These are phyloP conservation scores for Entonaema liquescens DNA, from an alignment of 495 filamentous ascomycete genomes.

Conservation along the genomic window DNA sequence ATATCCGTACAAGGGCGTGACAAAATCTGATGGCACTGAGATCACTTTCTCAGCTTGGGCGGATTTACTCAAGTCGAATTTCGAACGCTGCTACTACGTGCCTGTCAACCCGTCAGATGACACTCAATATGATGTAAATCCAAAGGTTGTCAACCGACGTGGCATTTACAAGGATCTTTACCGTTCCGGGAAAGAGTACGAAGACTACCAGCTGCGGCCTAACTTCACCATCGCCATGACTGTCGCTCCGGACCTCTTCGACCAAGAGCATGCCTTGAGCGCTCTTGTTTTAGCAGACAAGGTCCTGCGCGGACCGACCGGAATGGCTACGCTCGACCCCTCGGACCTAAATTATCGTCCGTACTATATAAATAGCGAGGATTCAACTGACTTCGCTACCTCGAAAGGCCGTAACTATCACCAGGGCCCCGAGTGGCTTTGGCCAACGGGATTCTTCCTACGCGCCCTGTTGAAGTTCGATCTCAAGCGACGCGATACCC, in stretches of 20 bases:
- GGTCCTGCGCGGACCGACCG: slow-evolving; percentile 82
- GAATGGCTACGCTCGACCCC: slow-evolving; percentile 96
- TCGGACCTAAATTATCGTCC: slow-evolving; percentile 90
- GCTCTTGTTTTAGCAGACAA: slow-evolving; percentile 82
- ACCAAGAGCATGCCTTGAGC: slow-evolving; percentile 74
- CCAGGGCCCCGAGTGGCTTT: slow-evolving; percentile 99
- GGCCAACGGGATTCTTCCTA: slow-evolving; percentile 95
- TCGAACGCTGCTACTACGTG: slow-evolving; percentile 90
- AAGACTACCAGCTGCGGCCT: slow-evolving; percentile 94
- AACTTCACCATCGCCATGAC: slow-evolving; percentile 98
- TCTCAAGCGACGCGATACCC: slow-evolving; percentile 71
- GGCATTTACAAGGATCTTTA: slow-evolving; percentile 99
- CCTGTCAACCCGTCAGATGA: slow-evolving; percentile 75
- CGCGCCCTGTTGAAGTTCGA: slow-evolving; percentile 92
- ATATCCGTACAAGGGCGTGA: slow-evolving; percentile 77
- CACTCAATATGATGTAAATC: slow-evolving; percentile 78
- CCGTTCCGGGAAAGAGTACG: slow-evolving; percentile 89
- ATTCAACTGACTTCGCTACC: slow-evolving; percentile 86
- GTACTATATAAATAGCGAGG: slow-evolving; percentile 94
- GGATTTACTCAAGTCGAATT: slow-evolving; percentile 78
- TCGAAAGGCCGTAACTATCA: slow-evolving; percentile 97
- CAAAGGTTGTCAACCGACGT: slow-evolving; percentile 79
- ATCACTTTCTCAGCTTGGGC: slow-evolving; percentile 87
- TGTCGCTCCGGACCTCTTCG: slow-evolving; percentile 89
- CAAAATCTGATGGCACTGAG: slow-evolving; percentile 61